These are phyloP conservation scores for Chenopodium quinoa DNA, from an alignment of 148 eudicot species.

Conservation along the genomic window DNA sequence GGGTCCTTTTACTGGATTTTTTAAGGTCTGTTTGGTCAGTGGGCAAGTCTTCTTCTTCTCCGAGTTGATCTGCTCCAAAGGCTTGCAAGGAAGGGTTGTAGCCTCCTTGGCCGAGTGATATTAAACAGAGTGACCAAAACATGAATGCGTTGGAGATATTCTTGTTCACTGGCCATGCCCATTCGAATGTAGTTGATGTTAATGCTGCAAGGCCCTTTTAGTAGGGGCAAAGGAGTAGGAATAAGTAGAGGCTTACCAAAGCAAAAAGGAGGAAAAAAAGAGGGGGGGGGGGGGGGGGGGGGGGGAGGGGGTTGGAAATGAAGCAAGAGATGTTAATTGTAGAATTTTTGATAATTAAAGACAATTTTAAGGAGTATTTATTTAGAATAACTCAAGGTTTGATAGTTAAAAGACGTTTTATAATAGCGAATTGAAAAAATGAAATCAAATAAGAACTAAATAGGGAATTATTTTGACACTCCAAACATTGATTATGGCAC, in stretches of 20 bases:
- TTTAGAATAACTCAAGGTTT: too few species aligned
- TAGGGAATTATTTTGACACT: too few species aligned
- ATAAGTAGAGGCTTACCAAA: neutral
- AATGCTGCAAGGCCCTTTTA: conserved; percentile 77
- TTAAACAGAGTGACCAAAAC: conserved; percentile 64
- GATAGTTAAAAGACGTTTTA: too few species aligned
- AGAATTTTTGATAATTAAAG: too few species aligned
- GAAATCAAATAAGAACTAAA: too few species aligned
- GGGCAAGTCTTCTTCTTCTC: conserved; percentile 49
- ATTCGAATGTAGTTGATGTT: conserved; percentile 54
- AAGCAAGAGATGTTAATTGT: too few species aligned
- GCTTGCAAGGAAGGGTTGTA: conserved; percentile 90
- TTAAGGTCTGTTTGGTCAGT: conserved; percentile 30
- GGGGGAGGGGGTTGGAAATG: neutral
- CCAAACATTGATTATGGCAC: too few species aligned
- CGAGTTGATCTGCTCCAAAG: conserved; percentile 84
- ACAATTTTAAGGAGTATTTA: too few species aligned
- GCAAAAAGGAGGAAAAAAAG: neutral
- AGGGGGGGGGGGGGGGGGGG: neutral
- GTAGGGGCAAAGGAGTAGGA: neutral
- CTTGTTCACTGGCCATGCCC: conserved; percentile 48
- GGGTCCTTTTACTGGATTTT: conserved; percentile 44
- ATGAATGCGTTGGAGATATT: conserved; percentile 43
- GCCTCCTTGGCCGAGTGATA: conserved; percentile 82
- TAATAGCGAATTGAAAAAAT: too few species aligned